Base-by-base conservation (phyloP, 176 grass and related monocot genomes). In the Oryza brachyantha region DNA sequence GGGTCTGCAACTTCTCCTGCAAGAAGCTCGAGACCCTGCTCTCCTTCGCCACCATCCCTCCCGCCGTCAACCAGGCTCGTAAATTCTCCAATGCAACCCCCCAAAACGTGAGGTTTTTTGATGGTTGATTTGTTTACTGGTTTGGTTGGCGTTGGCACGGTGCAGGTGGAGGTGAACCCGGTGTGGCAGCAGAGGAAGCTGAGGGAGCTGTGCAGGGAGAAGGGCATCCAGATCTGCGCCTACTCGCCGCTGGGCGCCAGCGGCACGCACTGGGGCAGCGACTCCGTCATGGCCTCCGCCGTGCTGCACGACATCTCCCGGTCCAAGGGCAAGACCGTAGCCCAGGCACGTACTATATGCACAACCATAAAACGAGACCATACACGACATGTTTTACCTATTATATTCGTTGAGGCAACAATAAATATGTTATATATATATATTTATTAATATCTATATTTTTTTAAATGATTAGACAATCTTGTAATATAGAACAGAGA, bases 101-200 rank as follows among this genome's bases (percentile, higher is more conserved):
- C 17, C 19, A 19, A 57, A 57, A 57, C 45, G 42, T 16, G 13
- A n/a, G n/a, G 42, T 0, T 55, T 52, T n/a, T 10, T 0, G 22
- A 2, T 22, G 52, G 21, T 10, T 57, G 50, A 57, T 57, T 57
- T 57, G n/a, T 2, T n/a, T 57, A 52, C 17, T 21, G 46, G 8
- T 57, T 57, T 50, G 46, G 17, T 8, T 52, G 17, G 5, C n/a
- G 6, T 22, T 57, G 6, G 50, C 0, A 13, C n/a, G 50, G 36
- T 41, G 19, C 81, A 96, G 93, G 93, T 97, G 8, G 93, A 97
- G 41, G 81, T 93, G 46, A 88, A 91, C 85, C 80, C 80, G 11
- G 16, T 93, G 78, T 97, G 93, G 93, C 90, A 97, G 76, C 90
- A 93, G 73, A 82, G 66, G 29, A 97, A 91, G 57, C 69, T 97